Base-by-base conservation (phyloP, 2,329 filamentous ascomycete species). In the Xylaria digitata region DNA sequence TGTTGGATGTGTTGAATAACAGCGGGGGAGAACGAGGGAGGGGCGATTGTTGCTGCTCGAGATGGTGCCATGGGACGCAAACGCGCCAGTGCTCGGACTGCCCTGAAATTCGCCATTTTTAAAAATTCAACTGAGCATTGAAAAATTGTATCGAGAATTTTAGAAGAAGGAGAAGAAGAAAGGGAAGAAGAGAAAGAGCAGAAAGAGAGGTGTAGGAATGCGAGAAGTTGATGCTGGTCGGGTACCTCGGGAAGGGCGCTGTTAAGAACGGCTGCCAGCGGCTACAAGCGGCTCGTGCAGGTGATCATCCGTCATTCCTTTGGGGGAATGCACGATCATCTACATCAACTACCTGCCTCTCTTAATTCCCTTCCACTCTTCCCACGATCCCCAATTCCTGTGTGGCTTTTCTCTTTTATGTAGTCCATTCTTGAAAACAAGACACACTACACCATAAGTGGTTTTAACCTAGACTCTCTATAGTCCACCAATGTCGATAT, bases 101-200 rank as follows among this genome's bases (percentile, higher is more conserved):
- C 74, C 70, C 79, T 79, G 59, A 83, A 70, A 73, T 75, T 82
- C 61, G 82, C 77, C 82, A 84, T 84, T 72, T 82, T 72, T 21
- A 73, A 40, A 43, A 40, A 9, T 59, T 62, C 32, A 54, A 43
- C 34, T 32, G n/a, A 45, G 40, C 46, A 55, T 13, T 57, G 45
- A 11, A 52, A 55, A 45, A 26, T 2, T 54, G 3, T 17, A 56
- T 19, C 6, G 9, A 34, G 21, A n/a, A 43, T 2, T 62, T 11
- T 34, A 15, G n/a, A 21, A 0, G 3, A 15, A 32, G 30, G 32
- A 48, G 32, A 13, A 45, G 15, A 6, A 30, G 32, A 34, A 34
- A 9, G 9, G 32, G 32, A 6, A 34, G 32, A 34, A 34, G 26
- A 37, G 30, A 42, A n/a, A n/a, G n/a, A n/a, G 34, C 6, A 40